A percentile compares a stretch with the other conserved stretches of the same genome.
phyloP scores from a whole-genome alignment of 805 yeast genomes.

The Ogataea sp. region DNA sequence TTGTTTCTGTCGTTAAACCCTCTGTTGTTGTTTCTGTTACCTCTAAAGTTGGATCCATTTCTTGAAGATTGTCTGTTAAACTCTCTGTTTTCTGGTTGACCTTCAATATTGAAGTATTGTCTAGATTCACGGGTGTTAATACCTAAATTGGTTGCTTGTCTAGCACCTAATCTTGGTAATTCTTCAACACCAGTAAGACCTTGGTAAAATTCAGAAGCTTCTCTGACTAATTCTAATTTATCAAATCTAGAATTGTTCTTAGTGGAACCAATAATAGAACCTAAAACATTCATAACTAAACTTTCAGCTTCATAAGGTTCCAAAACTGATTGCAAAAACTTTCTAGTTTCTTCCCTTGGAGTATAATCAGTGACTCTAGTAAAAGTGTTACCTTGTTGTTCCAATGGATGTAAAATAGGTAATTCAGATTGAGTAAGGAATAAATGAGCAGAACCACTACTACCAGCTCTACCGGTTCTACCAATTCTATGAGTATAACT shows the following conservation, averaged over 20 bases:
- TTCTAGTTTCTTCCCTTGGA: slow-evolving; percentile 27
- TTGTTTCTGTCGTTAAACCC: slow-evolving; percentile 4
- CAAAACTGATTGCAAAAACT: slow-evolving; percentile 24
- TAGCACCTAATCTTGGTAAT: slow-evolving; percentile 11
- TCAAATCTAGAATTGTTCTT: slow-evolving; percentile 21
- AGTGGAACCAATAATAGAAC: slow-evolving; percentile 16
- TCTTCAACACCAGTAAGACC: slow-evolving; percentile 14
- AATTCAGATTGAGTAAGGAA: slow-evolving; percentile 50
- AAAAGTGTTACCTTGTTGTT: slow-evolving; percentile 48
- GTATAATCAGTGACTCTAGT: slow-evolving; percentile 32
- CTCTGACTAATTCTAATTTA: slow-evolving; percentile 23
- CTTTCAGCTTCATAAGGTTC: slow-evolving; percentile 12
- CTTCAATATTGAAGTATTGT: slow-evolving; percentile 24
- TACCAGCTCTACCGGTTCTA: slow-evolving; percentile 92
- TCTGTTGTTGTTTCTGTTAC: slow-evolving; percentile 6
- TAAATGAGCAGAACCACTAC: slow-evolving; percentile 60
- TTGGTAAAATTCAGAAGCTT: slow-evolving; percentile 23
- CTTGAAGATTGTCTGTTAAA: slow-evolving; percentile 4
- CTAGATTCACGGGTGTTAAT: slow-evolving; percentile 16
- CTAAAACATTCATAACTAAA: slow-evolving; percentile 9
- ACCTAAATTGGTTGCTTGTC: slow-evolving; percentile 18
- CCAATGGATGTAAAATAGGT: slow-evolving; percentile 44
- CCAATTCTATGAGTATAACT: slow-evolving; percentile 91
- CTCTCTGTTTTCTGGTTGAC: slow-evolving; percentile 13
- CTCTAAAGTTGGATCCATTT: slow-evolving; percentile 7